Conservation (phyloP, 2,329 filamentous ascomycete genomes). For the Epicoccum nigrum region DNA sequence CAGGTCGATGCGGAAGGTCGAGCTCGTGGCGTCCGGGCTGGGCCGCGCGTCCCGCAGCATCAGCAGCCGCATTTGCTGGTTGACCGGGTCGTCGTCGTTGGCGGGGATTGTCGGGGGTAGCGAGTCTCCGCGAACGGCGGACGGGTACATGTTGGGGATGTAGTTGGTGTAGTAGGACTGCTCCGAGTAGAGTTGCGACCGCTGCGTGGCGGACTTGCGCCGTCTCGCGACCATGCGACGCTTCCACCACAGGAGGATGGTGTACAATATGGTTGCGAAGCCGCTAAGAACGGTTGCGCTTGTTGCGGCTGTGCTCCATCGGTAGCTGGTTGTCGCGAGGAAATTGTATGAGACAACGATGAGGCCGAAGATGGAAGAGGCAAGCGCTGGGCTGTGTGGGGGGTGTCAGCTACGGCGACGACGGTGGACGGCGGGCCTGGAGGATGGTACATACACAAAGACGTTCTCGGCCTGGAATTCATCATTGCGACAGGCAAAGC, state of each 20-base stretch:
- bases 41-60: slow-evolving; percentile 46
- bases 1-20: slow-evolving; percentile 53
- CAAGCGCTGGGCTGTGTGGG: slow-evolving; percentile 48
- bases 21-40: slow-evolving; percentile 43
- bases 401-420: slow-evolving; percentile 21
- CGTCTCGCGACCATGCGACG: slow-evolving; percentile 49
- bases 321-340: slow-evolving; percentile 48
- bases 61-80: slow-evolving; percentile 58
- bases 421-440: not conserved
- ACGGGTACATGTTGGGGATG: slow-evolving; percentile 55
- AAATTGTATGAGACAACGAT: slow-evolving; percentile 57
- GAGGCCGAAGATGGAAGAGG: slow-evolving; percentile 55
- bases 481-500: slow-evolving; percentile 54
- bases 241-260: slow-evolving; percentile 50
- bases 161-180: slow-evolving; percentile 53
- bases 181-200: slow-evolving; percentile 43
- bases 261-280: slow-evolving; percentile 51
- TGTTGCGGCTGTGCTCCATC: slow-evolving; percentile 54
- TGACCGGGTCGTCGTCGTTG: slow-evolving; percentile 57
- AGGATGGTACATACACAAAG: slow-evolving; percentile 48
- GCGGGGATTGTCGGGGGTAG: slow-evolving; percentile 37
- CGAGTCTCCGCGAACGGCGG: slow-evolving; percentile 34
- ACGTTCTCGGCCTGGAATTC: slow-evolving; percentile 56
- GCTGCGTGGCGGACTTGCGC: slow-evolving; percentile 26
- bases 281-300: slow-evolving; percentile 50